Conservation (phyloP, 257 asterid species). For the Salvia miltiorrhiza region DNA sequence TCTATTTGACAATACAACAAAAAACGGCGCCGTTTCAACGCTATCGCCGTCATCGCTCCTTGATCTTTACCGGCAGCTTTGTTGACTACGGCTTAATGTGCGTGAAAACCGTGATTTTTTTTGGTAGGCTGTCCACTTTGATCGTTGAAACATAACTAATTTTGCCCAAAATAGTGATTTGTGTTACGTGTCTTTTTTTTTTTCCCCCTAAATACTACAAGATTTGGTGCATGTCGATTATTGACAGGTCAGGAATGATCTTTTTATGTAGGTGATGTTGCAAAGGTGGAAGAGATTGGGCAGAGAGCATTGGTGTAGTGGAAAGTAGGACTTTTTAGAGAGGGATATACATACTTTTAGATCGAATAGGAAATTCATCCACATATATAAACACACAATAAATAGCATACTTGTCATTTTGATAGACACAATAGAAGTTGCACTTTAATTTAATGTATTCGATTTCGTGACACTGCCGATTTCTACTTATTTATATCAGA, state of each 20-base stretch:
- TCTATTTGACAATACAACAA: not conserved
- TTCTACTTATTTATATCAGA: not conserved
- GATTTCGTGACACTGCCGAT: not conserved
- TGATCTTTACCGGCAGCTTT: not conserved
- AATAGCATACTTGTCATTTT: not conserved
- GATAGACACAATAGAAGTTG: not conserved
- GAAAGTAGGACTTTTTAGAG: not conserved
- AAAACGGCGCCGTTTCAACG: conserved; percentile 13
- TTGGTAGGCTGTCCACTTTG: conserved; percentile 28
- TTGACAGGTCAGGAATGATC: not conserved
- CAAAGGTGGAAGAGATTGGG: not conserved
- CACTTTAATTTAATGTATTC: not conserved
- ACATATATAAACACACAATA: not conserved
- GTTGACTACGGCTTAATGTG: not conserved
- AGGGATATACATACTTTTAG: conserved; percentile 15
- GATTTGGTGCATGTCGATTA: not conserved
- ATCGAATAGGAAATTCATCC: conserved; percentile 12
- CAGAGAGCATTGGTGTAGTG: not conserved
- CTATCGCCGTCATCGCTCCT: not conserved
- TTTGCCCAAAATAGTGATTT: not conserved
- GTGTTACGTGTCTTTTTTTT: not conserved
- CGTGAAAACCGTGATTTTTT: not conserved
- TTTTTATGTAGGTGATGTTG: conserved; percentile 14
- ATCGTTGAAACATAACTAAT: not conserved
- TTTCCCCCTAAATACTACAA: not conserved